phyloP scores from a whole-genome alignment of 106 monocot genomes.

The Dioscorea zingiberensis region DNA sequence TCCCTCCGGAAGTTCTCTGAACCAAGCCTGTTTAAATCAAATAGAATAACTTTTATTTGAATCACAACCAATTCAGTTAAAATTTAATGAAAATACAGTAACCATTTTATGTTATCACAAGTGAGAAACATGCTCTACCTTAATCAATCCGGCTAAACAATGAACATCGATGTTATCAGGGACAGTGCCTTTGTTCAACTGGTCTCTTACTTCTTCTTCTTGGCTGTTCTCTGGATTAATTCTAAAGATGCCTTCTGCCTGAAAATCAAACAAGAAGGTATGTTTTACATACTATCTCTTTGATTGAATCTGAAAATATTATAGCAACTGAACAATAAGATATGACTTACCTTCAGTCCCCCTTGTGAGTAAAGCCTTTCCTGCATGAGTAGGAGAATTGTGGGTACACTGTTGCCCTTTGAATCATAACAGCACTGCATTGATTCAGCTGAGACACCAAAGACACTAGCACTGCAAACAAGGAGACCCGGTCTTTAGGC shows the following conservation, averaged over 20 bases:
- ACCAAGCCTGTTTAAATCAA: conserved; percentile 65
- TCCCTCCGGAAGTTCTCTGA: conserved; percentile 89
- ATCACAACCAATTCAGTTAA: neutral
- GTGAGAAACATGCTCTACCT: conserved; percentile 29
- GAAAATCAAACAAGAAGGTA: conserved; percentile 1
- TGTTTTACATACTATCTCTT: too few species aligned
- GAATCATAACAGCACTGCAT: conserved; percentile 93
- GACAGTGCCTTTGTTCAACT: conserved; percentile 79
- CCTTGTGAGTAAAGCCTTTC: conserved; percentile 76
- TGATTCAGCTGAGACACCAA: conserved; percentile 91
- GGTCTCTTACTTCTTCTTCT: conserved; percentile 75
- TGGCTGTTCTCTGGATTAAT: conserved; percentile 90
- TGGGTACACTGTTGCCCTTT: conserved; percentile 88
- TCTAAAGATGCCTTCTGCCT: conserved; percentile 94
- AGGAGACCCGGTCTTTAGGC: too few species aligned
- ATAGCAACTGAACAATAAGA: neutral
- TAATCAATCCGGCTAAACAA: conserved; percentile 86
- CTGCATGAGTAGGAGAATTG: conserved; percentile 88
- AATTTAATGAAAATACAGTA: too few species aligned
- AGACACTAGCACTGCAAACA: conserved; percentile 75
- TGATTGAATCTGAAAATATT: too few species aligned
- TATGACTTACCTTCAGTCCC: conserved; percentile 62
- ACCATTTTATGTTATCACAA: too few species aligned
- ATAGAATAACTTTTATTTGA: neutral
- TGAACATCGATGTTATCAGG: conserved; percentile 92